phyloP scores from a whole-genome alignment of 148 eudicot species.

The Talinum fruticosum region DNA sequence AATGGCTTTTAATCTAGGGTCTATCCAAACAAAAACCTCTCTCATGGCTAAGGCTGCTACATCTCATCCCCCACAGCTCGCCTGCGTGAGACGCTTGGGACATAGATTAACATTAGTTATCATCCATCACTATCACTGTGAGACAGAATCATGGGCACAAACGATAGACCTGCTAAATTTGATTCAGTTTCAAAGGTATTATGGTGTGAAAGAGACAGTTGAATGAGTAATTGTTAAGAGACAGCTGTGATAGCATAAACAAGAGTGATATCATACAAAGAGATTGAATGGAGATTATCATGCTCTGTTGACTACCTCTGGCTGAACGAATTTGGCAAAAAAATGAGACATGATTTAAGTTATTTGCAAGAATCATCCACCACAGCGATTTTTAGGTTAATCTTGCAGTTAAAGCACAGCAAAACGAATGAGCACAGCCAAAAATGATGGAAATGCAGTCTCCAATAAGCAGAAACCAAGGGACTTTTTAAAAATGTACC shows the following conservation, averaged over 20 bases:
- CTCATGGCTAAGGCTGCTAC: constrained; percentile 87
- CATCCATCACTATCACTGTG: neutral
- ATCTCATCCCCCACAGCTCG: constrained; percentile 50
- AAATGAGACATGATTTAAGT: neutral
- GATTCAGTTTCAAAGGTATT: neutral
- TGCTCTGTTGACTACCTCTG: neutral
- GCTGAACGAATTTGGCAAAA: neutral
- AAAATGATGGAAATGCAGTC: neutral
- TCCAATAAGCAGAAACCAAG: neutral
- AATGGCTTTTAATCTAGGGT: too few species aligned
- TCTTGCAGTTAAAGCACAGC: too few species aligned
- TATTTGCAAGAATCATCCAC: too few species aligned
- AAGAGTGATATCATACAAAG: neutral
- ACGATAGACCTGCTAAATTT: neutral
- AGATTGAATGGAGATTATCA: neutral
- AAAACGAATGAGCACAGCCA: neutral
- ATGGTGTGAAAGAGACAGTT: neutral
- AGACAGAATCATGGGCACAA: neutral
- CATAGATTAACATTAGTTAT: constrained; percentile 14
- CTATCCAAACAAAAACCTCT: constrained; percentile 24
- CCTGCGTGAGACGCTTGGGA: too few species aligned
- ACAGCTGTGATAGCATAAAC: neutral
- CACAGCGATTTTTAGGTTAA: too few species aligned
- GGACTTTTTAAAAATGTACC: neutral
- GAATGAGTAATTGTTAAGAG: neutral